phyloP scores from a whole-genome alignment of 1,284 basidiomycete species.

The Fomes fomentarius region DNA sequence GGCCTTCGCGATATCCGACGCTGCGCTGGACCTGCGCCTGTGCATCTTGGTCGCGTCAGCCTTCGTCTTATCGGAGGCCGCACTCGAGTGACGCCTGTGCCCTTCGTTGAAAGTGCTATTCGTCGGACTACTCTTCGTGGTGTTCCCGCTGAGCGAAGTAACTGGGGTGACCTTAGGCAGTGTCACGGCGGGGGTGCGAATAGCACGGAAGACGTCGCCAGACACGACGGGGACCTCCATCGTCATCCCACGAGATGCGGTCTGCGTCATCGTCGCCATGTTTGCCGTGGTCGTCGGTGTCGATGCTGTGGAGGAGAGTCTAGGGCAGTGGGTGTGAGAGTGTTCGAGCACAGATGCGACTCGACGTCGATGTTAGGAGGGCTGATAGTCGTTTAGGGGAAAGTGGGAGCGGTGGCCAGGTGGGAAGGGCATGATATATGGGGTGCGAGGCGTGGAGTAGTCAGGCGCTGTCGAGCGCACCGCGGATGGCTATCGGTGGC shows the following conservation, averaged over 20 bases:
- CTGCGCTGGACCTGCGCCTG: slow-evolving; percentile 17
- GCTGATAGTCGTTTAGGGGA: not conserved
- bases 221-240: slow-evolving; percentile 27
- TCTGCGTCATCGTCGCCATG: slow-evolving; percentile 12
- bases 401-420: not conserved
- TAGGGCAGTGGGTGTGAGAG: not conserved
- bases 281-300: not conserved
- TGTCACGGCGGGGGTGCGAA: slow-evolving; percentile 17
- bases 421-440: not conserved
- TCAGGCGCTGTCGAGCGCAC: not conserved
- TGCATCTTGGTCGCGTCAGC: slow-evolving; percentile 10
- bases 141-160: not conserved
- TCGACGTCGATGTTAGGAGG: not conserved
- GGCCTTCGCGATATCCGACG: slow-evolving; percentile 27
- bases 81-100: not conserved
- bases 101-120: not conserved
- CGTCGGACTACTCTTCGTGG: not conserved
- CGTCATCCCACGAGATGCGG: slow-evolving; percentile 17
- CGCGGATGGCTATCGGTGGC: not conserved
- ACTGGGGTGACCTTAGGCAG: slow-evolving; percentile 10
- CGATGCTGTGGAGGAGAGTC: not conserved
- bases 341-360: not conserved
- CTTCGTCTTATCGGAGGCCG: slow-evolving; percentile 1
- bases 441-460: not conserved
- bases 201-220: slow-evolving; percentile 25